Evolutionary conservation across 768 basidiomycete species (phyloP).

Genomic region (Chalciporus chontae): DNA sequence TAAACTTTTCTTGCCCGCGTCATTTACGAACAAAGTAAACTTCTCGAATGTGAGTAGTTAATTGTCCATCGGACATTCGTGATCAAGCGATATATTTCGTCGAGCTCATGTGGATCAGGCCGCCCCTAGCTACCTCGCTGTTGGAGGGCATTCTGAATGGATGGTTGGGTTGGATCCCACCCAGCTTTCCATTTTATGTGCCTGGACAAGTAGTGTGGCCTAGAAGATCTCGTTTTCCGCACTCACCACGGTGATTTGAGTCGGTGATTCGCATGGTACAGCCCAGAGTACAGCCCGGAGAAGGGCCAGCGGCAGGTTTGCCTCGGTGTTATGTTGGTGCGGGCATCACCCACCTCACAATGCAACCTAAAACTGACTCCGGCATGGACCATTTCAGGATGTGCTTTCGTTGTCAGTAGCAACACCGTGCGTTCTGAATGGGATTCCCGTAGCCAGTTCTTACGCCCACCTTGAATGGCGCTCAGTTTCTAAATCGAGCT

Average conservation of each 20-base stretch:
- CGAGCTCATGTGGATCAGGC: slow-evolving; percentile 22
- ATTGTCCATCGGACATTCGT: slow-evolving; percentile 2
- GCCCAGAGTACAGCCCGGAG: not conserved
- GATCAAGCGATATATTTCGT: slow-evolving; percentile 3
- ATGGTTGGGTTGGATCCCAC: slow-evolving; percentile 10
- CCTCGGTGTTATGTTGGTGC: slow-evolving; percentile 14
- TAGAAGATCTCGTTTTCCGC: slow-evolving; percentile 12
- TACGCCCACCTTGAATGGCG: not conserved
- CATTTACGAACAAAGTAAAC: slow-evolving; percentile 8
- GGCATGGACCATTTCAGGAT: slow-evolving; percentile 11
- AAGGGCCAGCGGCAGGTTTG: slow-evolving; percentile 3
- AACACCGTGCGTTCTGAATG: slow-evolving; percentile 23
- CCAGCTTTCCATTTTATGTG: not conserved
- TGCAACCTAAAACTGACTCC: slow-evolving; percentile 1
- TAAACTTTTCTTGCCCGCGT: not conserved
- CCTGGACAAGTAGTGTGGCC: slow-evolving; percentile 1
- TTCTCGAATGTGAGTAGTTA: not conserved
- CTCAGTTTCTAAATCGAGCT: not conserved
- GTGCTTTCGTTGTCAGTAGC: slow-evolving; percentile 22
- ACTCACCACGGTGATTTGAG: slow-evolving; percentile 20
- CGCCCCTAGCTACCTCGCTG: slow-evolving; percentile 6
- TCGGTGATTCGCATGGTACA: slow-evolving; percentile 25
- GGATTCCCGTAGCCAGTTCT: slow-evolving; percentile 18
- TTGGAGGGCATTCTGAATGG: not conserved
- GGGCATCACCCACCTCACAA: slow-evolving; percentile 4